Evolutionary conservation across 768 basidiomycete species (phyloP).

Genomic region (Terana coerulea): DNA sequence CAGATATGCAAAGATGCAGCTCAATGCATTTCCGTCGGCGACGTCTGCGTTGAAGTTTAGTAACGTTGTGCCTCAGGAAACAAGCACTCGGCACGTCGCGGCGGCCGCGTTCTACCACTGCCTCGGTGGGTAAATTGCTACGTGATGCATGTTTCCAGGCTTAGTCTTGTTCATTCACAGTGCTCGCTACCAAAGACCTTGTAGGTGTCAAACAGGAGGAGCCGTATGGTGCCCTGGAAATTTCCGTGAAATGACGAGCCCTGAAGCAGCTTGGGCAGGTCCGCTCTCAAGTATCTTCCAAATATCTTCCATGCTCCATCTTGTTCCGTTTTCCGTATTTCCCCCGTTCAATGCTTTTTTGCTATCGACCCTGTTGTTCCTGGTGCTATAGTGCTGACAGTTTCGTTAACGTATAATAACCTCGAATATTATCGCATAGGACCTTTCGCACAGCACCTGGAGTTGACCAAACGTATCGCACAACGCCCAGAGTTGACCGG

Average conservation of each 20-base stretch:
- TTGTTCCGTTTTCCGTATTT: too few relatives aligned
- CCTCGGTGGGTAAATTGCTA: conserved; percentile 47
- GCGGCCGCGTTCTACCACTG: conserved; percentile 85
- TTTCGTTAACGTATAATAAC: not conserved
- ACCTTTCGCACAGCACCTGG: too few relatives aligned
- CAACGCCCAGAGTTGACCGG: too few relatives aligned
- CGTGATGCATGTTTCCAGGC: not conserved
- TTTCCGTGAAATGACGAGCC: conserved; percentile 36
- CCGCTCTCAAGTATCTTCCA: too few relatives aligned
- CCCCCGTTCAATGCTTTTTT: too few relatives aligned
- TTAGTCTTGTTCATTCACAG: conserved; percentile 32
- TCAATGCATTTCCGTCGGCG: conserved; percentile 49
- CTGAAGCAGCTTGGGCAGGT: too few relatives aligned
- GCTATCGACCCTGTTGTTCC: too few relatives aligned
- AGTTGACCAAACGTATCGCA: too few relatives aligned
- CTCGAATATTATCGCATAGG: too few relatives aligned
- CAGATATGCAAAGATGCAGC: conserved; percentile 79
- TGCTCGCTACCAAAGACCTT: conserved; percentile 73
- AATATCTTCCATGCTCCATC: too few relatives aligned
- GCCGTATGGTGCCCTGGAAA: conserved; percentile 52
- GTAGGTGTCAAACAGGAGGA: conserved; percentile 56
- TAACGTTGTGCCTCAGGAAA: conserved; percentile 56
- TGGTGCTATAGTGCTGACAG: not conserved
- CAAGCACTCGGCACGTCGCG: conserved; percentile 74
- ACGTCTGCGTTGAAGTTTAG: conserved; percentile 54